These are phyloP conservation scores for Puccinia polysora DNA, from an alignment of 1,284 basidiomycete genomes.

Conservation along the genomic window DNA sequence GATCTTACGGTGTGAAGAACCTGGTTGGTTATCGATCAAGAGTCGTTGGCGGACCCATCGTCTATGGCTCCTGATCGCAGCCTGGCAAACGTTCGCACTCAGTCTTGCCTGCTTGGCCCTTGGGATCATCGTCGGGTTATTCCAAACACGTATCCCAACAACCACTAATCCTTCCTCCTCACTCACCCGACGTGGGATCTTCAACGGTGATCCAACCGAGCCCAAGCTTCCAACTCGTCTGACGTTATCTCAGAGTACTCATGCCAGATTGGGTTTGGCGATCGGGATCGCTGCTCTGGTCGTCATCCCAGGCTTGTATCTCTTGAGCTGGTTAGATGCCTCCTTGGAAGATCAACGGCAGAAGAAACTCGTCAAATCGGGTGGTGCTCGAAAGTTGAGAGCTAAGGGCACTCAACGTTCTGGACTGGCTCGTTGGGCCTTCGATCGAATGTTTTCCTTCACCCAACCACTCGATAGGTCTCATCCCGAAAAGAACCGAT, in stretches of 20 bases:
- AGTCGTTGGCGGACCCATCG: slow-evolving; percentile 14
- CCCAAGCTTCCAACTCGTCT: neutral
- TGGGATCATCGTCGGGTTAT: slow-evolving; percentile 1
- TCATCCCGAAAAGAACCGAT: too few relatives aligned
- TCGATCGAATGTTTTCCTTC: neutral
- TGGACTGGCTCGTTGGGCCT: neutral
- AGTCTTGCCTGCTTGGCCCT: neutral
- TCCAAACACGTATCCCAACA: slow-evolving; percentile 7
- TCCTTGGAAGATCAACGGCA: neutral
- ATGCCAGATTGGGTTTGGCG: slow-evolving; percentile 16
- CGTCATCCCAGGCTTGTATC: slow-evolving; percentile 12
- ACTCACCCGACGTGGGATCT: neutral
- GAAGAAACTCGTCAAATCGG: neutral
- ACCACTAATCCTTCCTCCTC: neutral
- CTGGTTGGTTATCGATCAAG: slow-evolving; percentile 16
- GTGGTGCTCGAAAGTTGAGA: slow-evolving; percentile 16
- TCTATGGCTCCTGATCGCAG: slow-evolving; percentile 26
- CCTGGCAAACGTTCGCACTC: neutral
- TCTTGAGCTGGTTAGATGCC: slow-evolving; percentile 17
- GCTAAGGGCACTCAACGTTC: neutral
- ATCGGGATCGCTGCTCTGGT: slow-evolving; percentile 12
- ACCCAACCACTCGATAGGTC: too few relatives aligned
- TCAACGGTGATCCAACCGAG: neutral
- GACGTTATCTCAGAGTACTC: neutral
- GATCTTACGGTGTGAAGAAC: slow-evolving; percentile 25